Evolutionary conservation across 495 filamentous ascomycete genomes (phyloP), one percentile per base, ranked within the genome.

Genomic region (Xylaria bambusicola): DNA sequence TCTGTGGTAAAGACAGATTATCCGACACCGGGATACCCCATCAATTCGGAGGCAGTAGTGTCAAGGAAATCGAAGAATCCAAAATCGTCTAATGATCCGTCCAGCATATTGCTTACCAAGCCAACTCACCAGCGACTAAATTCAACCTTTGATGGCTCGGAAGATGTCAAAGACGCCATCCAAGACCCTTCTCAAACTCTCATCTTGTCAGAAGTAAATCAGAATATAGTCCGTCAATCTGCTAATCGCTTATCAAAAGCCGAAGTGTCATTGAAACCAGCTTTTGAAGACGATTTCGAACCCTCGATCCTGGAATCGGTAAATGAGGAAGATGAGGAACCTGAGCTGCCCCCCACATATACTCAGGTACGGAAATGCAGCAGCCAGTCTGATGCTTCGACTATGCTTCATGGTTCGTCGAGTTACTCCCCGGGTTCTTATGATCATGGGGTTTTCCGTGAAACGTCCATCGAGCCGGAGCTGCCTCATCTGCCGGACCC

Each of bases 251-350:
- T 15, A n/a, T 60, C 58, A 31, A 65, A 62, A 13, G 38, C 46
- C 3, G 54, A 49, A 9, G n/a, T 13, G 31, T 9, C 29, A 29
- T 17, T 15, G 17, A 56, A 60, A 15, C 27, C 61, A 20, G 12
- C 48, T 38, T 45, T 49, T 23, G 56, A 29, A 29, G 82, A 84
- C 17, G 74, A 84, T 26, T 64, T 83, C 29, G 74, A 77, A 20
- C 78, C 71, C 18, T 81, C 68, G 2, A 47, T 66, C 27, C 24
- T 67, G 45, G 66, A 71, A 41, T 58, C 65, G 3, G 62, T 68
- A 38, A 63, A 66, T 41, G 65, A 69, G 29, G 66, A 72, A 51
- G 66, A 61, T 9, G 71, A 71, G 51, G 70, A 69, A 49, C 68
- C 47, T 24, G 65, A 72, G 8, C 54, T 73, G 15, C 69, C 71